phyloP scores from a whole-genome alignment of 345 rosid genomes.

The Hibiscus tridactylites region DNA sequence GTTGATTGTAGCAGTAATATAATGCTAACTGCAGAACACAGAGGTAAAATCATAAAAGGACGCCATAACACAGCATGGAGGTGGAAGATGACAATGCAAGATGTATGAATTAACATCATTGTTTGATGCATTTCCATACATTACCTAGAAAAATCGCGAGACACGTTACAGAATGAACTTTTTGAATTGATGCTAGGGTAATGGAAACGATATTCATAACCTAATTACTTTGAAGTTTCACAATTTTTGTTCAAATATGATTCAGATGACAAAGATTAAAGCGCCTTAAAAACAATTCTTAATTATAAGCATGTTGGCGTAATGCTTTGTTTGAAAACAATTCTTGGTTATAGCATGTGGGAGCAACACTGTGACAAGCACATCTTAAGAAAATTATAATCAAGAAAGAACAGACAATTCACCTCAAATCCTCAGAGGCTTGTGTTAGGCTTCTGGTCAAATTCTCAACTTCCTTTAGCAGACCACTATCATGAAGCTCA shows the following conservation, averaged over 20 bases:
- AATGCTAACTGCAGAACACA: background rate
- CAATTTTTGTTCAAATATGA: background rate
- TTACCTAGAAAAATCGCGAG: background rate
- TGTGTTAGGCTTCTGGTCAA: conserved; percentile 80
- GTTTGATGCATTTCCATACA: background rate
- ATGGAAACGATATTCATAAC: background rate
- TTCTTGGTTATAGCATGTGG: background rate
- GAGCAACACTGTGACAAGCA: background rate
- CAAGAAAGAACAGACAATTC: conserved; percentile 7
- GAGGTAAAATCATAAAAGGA: background rate
- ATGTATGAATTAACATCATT: background rate
- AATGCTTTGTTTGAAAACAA: background rate
- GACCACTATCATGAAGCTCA: conserved; percentile 73
- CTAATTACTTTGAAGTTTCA: background rate
- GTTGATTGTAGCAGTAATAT: background rate
- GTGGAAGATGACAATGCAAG: background rate
- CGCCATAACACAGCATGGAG: background rate
- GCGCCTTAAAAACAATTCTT: background rate
- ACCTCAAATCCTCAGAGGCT: conserved; percentile 91
- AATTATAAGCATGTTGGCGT: background rate
- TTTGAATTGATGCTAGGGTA: background rate
- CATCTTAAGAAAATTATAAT: background rate
- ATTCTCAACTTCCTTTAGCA: conserved; percentile 81
- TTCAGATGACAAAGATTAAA: background rate
- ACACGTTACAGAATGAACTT: background rate